Percentiles rank a stretch among this genome's conserved stretches.
Conservation (phyloP, 2,329 filamentous ascomycete genomes). For the Fusarium pseudonygamai region DNA sequence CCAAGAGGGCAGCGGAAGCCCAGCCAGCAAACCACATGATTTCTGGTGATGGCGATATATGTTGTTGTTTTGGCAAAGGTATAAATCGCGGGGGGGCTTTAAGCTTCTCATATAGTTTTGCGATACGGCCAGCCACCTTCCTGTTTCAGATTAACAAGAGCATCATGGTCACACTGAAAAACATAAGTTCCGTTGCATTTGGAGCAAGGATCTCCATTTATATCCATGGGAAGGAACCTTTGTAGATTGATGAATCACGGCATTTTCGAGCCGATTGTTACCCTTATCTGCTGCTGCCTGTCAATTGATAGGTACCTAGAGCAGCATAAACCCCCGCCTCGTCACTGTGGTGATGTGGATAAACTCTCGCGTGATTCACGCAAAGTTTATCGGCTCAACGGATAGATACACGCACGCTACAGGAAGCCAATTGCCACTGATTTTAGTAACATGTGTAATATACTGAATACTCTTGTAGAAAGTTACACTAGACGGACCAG, state of each 20-base stretch:
- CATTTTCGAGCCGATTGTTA: not conserved
- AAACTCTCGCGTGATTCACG: not conserved
- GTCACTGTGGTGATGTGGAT: not conserved
- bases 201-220: conserved; percentile 10
- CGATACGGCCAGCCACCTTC: conserved; percentile 6
- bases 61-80: not conserved
- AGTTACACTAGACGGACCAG: not conserved
- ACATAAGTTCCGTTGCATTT: conserved; percentile 28
- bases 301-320: not conserved
- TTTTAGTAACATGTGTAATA: not conserved
- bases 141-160: conserved; percentile 17
- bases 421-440: not conserved
- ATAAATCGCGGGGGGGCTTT: not conserved
- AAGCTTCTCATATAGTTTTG: conserved; percentile 2
- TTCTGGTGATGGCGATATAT: not conserved
- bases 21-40: conserved; percentile 19
- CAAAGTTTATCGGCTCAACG: not conserved
- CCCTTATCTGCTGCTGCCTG: not conserved
- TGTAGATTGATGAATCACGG: not conserved
- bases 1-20: conserved; percentile 5
- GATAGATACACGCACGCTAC: not conserved
- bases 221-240: conserved; percentile 9
- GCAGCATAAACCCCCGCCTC: not conserved
- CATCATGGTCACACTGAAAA: conserved; percentile 1
- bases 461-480: not conserved